Evolutionary conservation across 768 basidiomycete genomes (phyloP), one percentile per base, ranked within the genome.

Genomic region (Tulasnella sp.): DNA sequence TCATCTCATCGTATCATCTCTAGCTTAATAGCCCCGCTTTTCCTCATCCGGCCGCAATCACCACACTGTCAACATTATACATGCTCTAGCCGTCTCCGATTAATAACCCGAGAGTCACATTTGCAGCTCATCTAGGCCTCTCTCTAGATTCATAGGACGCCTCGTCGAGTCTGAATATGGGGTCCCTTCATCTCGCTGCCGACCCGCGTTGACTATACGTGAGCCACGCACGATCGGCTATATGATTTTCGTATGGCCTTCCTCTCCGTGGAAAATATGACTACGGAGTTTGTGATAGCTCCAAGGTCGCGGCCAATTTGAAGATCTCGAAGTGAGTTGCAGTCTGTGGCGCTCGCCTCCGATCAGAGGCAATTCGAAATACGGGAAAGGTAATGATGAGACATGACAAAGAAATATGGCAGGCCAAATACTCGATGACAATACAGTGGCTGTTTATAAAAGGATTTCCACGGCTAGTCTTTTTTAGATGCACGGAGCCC

Each of bases 251-350:
- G 64, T 69, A 69, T 69, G 64, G 64, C 64, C 31, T 69, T 69
- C 64, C 64, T 69, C 64, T 69, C 64, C 64, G 64, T 16, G 31
- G 5, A 69, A 69, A 34, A 69, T 46, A 34, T 28, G 28, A 69
- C 64, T 34, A 37, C 31, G 64, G 28, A 28, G 64, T 69, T 69
- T 37, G 64, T 69, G 31, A 69, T 31, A 69, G 64, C 64, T 69
- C 64, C 64, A 69, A 69, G 64, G 64, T 69, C 64, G 64, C 64
- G 64, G 64, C 64, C 34, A 69, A 69, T 69, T 69, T 69, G 64
- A 69, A 69, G 64, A 69, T 69, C 64, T 69, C n/a, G 64, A 69
- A 69, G 64, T 69, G 64, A 69, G 28, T 69, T 69, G 64, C 64
- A 69, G 64, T 12, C 64, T n/a, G 64, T 69, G 64, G 64, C 64